Evolutionary conservation across 2,329 filamentous ascomycete species (phyloP).

Genomic region (Parasarocladium wereldwijsianum): DNA sequence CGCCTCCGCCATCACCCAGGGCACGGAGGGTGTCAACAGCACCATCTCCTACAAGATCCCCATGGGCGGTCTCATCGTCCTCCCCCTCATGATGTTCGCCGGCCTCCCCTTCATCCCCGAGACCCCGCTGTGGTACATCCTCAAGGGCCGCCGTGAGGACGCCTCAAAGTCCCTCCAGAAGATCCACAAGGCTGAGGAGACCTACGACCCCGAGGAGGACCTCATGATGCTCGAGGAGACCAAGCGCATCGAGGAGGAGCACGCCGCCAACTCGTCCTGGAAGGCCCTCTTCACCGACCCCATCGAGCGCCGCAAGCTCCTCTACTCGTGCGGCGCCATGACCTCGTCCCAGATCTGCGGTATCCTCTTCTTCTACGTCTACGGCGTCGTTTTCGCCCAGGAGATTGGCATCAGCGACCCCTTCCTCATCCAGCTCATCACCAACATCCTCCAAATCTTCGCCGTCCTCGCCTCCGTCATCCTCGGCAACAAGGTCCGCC

Average conservation of each 20-base stretch:
- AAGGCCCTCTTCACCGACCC: conserved; percentile 20
- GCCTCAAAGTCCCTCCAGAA: conserved; percentile 17
- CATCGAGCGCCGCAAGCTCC: conserved; percentile 26
- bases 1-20: conserved; percentile 14
- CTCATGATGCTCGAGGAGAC: conserved; percentile 10
- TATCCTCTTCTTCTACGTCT: conserved; percentile 27
- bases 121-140: conserved; percentile 16
- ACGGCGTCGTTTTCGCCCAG: conserved; percentile 23
- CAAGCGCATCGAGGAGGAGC: conserved; percentile 11
- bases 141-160: conserved; percentile 12
- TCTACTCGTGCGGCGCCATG: conserved; percentile 25
- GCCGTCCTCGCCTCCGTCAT: conserved; percentile 19
- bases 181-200: conserved; percentile 16
- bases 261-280: conserved; percentile 20
- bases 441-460: conserved; percentile 22
- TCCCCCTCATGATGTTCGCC: conserved; percentile 11
- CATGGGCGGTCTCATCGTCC: conserved; percentile 13
- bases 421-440: conserved; percentile 22
- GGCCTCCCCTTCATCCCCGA: conserved; percentile 13
- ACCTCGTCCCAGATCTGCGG: conserved; percentile 27
- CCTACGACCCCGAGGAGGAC: conserved; percentile 14
- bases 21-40: conserved; percentile 11
- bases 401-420: conserved; percentile 21
- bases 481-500: conserved; percentile 19
- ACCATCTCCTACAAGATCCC: conserved; percentile 13